Evolutionary conservation across 257 asterid species (phyloP).

Genomic region (Scutellaria galericulata): DNA sequence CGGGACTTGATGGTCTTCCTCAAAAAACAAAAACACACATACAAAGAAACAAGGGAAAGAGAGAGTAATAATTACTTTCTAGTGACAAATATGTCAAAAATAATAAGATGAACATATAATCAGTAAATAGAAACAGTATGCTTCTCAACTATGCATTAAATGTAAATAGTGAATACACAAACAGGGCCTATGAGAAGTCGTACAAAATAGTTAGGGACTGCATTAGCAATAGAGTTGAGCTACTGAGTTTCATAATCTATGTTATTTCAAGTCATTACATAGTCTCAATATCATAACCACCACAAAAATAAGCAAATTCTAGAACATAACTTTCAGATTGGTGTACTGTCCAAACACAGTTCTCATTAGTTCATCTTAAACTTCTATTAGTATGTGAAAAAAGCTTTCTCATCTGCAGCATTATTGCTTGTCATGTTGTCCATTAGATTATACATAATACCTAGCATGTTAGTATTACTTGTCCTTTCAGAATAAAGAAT

Average conservation of each 20-base stretch:
- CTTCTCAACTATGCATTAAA: not conserved
- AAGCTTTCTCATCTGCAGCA: not conserved
- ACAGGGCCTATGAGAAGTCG: not conserved
- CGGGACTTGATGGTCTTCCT: not conserved
- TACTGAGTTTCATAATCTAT: no score
- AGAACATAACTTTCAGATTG: no score
- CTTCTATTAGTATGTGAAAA: not conserved
- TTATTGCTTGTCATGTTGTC: not conserved
- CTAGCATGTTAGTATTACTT: not conserved
- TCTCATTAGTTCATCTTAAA: not conserved
- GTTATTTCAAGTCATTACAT: no score
- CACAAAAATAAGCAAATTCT: no score
- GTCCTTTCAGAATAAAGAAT: not conserved
- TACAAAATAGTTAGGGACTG: no score
- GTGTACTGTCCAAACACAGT: not conserved
- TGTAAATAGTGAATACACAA: not conserved
- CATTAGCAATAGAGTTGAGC: no score
- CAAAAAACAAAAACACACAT: not conserved
- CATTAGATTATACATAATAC: not conserved
- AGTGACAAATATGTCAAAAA: not conserved
- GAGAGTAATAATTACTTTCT: not conserved
- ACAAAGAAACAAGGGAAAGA: not conserved
- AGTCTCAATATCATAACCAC: no score
- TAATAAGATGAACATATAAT: not conserved
- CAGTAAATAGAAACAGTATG: not conserved